Evolutionary conservation across 495 filamentous ascomycete species (phyloP).

Genomic region (Aspergillus mulundensis): DNA sequence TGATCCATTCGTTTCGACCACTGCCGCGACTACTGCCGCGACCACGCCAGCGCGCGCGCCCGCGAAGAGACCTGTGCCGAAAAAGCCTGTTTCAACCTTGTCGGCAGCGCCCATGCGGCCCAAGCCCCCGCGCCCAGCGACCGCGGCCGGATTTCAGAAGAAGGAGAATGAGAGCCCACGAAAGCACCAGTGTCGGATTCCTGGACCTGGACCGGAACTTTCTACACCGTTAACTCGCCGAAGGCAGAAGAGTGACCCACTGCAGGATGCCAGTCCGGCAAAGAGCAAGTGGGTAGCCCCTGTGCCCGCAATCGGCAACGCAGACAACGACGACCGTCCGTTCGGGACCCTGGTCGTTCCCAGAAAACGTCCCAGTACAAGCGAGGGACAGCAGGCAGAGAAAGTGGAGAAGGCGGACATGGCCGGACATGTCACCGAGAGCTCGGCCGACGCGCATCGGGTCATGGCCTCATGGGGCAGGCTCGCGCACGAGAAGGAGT

Average conservation of each 20-base stretch:
- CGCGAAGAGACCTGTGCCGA: slow-evolving; percentile 59
- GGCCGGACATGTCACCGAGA: too few species aligned
- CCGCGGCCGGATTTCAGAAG: slow-evolving; percentile 27
- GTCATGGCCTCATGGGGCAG: too few species aligned
- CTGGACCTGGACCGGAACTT: too few species aligned
- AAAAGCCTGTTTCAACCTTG: slow-evolving; percentile 38
- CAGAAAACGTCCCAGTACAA: neutral
- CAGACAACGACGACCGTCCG: neutral
- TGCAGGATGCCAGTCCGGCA: slow-evolving; percentile 21
- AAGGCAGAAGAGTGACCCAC: slow-evolving; percentile 26
- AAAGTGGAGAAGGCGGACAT: neutral
- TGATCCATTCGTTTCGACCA: slow-evolving; percentile 34
- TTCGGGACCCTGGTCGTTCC: neutral
- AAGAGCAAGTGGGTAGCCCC: slow-evolving; percentile 10
- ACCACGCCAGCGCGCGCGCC: slow-evolving; percentile 49
- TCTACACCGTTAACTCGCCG: slow-evolving; percentile 23
- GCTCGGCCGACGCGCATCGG: too few species aligned
- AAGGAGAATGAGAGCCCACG: slow-evolving; percentile 16
- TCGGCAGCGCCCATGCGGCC: slow-evolving; percentile 59
- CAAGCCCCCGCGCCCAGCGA: slow-evolving; percentile 37
- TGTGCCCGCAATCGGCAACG: neutral
- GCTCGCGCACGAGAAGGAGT: too few species aligned
- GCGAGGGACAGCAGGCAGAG: neutral
- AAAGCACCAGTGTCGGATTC: neutral
- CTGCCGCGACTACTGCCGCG: slow-evolving; percentile 41